These are phyloP conservation scores for Trematosphaeria pertusa DNA, from an alignment of 2,329 filamentous ascomycete genomes.

Conservation along the genomic window DNA sequence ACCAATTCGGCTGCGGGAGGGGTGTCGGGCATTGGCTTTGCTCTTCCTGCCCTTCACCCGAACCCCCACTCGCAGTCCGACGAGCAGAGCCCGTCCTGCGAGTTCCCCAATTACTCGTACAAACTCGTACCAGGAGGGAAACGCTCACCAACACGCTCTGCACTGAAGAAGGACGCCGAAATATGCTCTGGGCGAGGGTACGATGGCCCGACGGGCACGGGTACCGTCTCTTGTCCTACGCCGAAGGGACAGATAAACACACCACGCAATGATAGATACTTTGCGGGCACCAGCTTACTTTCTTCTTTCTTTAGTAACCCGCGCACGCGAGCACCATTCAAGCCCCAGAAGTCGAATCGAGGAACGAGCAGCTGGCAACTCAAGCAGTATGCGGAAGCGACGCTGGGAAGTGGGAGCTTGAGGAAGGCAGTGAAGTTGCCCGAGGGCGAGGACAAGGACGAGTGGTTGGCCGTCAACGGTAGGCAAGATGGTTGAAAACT, in stretches of 20 bases:
- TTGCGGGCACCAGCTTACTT: constrained; percentile 41
- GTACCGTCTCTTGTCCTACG: constrained; percentile 16
- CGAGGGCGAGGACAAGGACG: constrained; percentile 95
- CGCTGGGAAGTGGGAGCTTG: constrained; percentile 90
- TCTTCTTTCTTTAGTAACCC: constrained; percentile 70
- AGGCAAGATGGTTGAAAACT: too few relatives aligned
- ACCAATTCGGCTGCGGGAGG: not conserved
- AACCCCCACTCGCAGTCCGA: constrained; percentile 7
- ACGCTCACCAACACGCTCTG: constrained; percentile 10
- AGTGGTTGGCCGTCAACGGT: constrained; percentile 99
- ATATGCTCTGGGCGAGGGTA: constrained; percentile 18
- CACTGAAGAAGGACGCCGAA: constrained; percentile 11
- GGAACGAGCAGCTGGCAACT: constrained; percentile 92
- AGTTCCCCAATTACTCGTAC: constrained; percentile 45
- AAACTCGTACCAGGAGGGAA: constrained; percentile 26
- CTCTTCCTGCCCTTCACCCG: constrained; percentile 5
- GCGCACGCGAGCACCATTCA: constrained; percentile 88
- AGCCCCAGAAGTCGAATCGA: constrained; percentile 82
- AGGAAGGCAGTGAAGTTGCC: constrained; percentile 96
- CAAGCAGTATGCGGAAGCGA: constrained; percentile 97
- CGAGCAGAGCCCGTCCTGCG: constrained; percentile 28
- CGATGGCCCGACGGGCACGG: constrained; percentile 12
- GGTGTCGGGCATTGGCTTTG: constrained; percentile 1
- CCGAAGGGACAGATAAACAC: constrained; percentile 11
- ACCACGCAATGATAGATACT: constrained; percentile 22